Evolutionary conservation across 148 eudicot species (phyloP).

Genomic region (Silene latifolia): DNA sequence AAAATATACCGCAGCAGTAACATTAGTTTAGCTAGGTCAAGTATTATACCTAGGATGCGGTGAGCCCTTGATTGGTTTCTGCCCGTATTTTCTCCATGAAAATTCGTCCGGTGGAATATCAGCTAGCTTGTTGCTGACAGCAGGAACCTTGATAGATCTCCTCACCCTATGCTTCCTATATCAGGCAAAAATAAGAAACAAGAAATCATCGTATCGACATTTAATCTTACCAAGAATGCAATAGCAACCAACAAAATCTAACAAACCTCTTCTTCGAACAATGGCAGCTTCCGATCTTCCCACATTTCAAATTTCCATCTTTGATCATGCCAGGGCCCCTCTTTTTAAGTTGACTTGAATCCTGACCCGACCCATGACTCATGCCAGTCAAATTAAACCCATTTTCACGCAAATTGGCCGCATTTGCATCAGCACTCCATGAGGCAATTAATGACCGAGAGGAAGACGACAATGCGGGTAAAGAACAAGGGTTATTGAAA

Average conservation of each 20-base stretch:
- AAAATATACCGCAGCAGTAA: not conserved
- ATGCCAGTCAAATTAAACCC: slow-evolving; percentile 55
- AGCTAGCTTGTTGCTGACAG: slow-evolving; percentile 89
- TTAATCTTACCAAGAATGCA: not conserved
- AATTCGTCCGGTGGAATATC: slow-evolving; percentile 94
- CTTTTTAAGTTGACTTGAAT: slow-evolving; percentile 44
- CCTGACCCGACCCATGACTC: slow-evolving; percentile 54
- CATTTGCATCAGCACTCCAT: slow-evolving; percentile 77
- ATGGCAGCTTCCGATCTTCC: slow-evolving; percentile 70
- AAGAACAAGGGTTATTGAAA: slow-evolving; percentile 59
- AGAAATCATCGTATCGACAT: not conserved
- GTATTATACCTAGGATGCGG: slow-evolving; percentile 83
- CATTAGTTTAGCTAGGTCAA: slow-evolving; percentile 9
- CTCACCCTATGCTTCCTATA: slow-evolving; percentile 80
- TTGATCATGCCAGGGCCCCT: slow-evolving; percentile 60
- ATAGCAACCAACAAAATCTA: not conserved
- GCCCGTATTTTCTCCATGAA: slow-evolving; percentile 97
- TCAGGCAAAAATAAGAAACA: slow-evolving; percentile 10
- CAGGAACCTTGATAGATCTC: slow-evolving; percentile 93
- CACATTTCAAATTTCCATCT: slow-evolving; percentile 73
- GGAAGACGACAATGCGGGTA: slow-evolving; percentile 65
- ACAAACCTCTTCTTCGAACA: slow-evolving; percentile 87
- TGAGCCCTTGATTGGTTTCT: slow-evolving; percentile 98
- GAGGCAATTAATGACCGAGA: slow-evolving; percentile 80
- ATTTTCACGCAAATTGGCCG: slow-evolving; percentile 54